Conservation (phyloP, 2,329 filamentous ascomycete species). For the Trichoderma sp. region DNA sequence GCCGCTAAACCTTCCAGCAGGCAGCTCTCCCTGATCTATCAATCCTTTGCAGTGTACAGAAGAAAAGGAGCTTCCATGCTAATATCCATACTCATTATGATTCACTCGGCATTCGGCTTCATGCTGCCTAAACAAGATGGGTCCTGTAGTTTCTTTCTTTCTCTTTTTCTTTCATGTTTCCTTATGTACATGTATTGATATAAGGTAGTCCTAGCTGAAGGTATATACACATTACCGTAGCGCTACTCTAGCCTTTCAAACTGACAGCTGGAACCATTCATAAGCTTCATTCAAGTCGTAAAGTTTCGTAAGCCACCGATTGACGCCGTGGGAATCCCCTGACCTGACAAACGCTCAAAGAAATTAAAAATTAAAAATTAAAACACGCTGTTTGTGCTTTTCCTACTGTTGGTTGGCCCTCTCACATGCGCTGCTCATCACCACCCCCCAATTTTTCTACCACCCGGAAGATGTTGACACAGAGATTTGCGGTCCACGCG, state of each 20-base stretch:
- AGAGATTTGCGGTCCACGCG: conserved; percentile 88
- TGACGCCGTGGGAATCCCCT: background rate
- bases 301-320: background rate
- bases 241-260: background rate
- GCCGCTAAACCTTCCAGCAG: background rate
- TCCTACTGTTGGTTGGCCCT: background rate
- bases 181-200: background rate
- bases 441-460: conserved; percentile 60
- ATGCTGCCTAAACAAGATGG: background rate
- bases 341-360: background rate
- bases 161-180: background rate
- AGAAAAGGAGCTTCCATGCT: background rate
- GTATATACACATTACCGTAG: background rate
- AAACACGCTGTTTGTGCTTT: background rate
- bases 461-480: conserved; percentile 75
- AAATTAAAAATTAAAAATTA: background rate
- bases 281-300: background rate
- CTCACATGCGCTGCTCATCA: conserved; percentile 41
- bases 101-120: background rate
- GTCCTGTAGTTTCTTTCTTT: too few relatives aligned
- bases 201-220: background rate
- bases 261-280: background rate
- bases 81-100: background rate
- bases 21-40: background rate
- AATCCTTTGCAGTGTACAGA: background rate